Base-by-base conservation (phyloP, 768 basidiomycete genomes). In the Naganishia onofrii region DNA sequence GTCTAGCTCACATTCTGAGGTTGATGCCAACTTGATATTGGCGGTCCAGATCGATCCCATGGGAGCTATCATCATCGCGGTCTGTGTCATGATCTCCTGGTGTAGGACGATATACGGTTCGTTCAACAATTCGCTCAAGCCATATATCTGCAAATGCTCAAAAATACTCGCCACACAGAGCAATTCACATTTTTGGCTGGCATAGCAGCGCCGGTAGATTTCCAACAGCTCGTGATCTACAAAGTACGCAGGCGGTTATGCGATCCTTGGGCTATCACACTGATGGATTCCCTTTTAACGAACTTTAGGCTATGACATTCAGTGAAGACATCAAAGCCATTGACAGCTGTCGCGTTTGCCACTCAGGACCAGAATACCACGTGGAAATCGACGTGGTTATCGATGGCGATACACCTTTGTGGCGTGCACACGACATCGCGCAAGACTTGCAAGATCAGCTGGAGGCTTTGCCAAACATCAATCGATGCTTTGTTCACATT, bases 381-480 rank as follows among this genome's bases (percentile, higher is more conserved):
- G 93, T 97, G 54, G 96, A 98, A 81, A 85, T 98, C 17, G 96
- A 99, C 79, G 86, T 97, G 55, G 94, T 97, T 52, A 91, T 97
- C 89, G 86, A 88, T 71, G 89, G 89, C 12, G 87, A 87, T 69
- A 96, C 93, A 29, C 91, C 93, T 0, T 83, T 98, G 0, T 91
- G 89, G 88, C 89, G 79, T 28, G 80, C 81, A 19, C 81, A 82
- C 60, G 83, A 83, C 71, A 76, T 81, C 44, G 70, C 76, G 0
- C 76, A 76, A 56, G 75, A 78, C 67, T n/a, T 70, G 69, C 69
- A 70, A 32, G 69, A 70, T 32, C 69, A 70, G 31, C 88, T 96
- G 56, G 93, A 96, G 78, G 86, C 87, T 19, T 83, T 96, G 46
- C 92, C 93, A 2, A 90, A 91, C 75, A 93, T 96, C 52, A 93